Evolutionary conservation across 2,329 filamentous ascomycete genomes (phyloP), one percentile per base, ranked within the genome.

Genomic region (Xylariaceae sp.): DNA sequence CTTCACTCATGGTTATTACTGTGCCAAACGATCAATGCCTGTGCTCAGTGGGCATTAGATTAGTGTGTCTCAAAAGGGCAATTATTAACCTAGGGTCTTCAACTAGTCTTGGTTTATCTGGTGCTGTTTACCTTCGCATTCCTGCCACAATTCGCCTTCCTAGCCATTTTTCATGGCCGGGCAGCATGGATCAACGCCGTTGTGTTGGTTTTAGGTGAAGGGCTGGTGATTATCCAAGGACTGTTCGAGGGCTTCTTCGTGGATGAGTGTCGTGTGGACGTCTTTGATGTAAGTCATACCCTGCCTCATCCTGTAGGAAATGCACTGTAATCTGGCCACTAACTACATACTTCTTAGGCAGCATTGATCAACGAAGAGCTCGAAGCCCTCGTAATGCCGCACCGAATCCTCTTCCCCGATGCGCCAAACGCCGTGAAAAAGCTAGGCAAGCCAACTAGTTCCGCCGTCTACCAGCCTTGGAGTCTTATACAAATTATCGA

Each of bases 151-250:
- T 89, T 89, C 45, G 87, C 88, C 2, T 88, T 98, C 59, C 77
- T 98, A 19, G 83, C 86, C 14, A 80, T 97, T 55, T 97, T 96
- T 64, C 91, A 97, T 58, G 86, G 86, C 19, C 78, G 82, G 48
- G 84, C 83, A 22, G 93, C 93, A n/a, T 95, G 89, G 87, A 69
- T 95, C 46, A 96, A 89, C 58, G 90, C 86, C 3, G 82, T 88
- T 0, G 84, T 97, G 52, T 73, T 97, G 37, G 88, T 95, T 0
- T 75, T 98, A n/a, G 88, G 88, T 36, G 85, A 90, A 58, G 86
- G 85, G 0, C 71, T 88, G 53, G 82, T 90, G 32, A 84, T 89
- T 43, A 82, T 87, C 17, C 71, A 74, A 50, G 76, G 70, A 5
- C 68, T 91, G 1, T 91, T 91, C 52, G 86, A 91, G 62, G 86